Evolutionary conservation across 352 stramenopile genomes (phyloP).

Genomic region (Phytophthora hybrid): DNA sequence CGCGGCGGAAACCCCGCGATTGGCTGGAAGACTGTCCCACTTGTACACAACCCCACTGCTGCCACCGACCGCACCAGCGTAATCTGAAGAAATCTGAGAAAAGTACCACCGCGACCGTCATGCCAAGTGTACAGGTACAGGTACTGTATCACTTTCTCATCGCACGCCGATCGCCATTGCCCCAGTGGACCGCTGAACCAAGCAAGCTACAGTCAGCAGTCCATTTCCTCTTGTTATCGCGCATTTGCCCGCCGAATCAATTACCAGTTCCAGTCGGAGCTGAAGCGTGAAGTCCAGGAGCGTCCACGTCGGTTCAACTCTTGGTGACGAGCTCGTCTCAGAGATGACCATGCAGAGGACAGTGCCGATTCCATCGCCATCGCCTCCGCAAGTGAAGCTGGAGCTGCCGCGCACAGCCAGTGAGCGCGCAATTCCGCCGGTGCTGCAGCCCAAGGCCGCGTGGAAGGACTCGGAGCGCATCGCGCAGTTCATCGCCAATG

Average conservation of each 20-base stretch:
- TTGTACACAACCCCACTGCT: conserved; percentile 2
- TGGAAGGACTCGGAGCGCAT: conserved; percentile 78
- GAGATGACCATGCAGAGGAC: conserved; percentile 17
- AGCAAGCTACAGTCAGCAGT: not conserved
- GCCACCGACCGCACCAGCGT: not conserved
- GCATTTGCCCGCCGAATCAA: too few species aligned
- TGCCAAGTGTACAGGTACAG: conserved; percentile 8
- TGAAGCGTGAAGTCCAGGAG: conserved; percentile 12
- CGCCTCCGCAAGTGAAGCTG: conserved; percentile 15
- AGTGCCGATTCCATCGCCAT: not conserved
- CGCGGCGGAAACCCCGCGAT: not conserved
- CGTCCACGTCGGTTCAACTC: conserved; percentile 15
- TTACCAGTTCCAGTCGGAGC: not conserved
- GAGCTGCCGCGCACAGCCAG: conserved; percentile 26
- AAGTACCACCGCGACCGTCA: not conserved
- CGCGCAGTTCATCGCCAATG: conserved; percentile 74
- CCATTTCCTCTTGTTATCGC: not conserved
- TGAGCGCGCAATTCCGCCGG: conserved; percentile 17
- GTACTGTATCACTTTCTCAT: conserved; percentile 13
- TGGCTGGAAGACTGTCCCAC: not conserved
- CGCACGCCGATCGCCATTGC: conserved; percentile 26
- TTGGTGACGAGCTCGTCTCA: conserved; percentile 22
- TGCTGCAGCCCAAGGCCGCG: conserved; percentile 36
- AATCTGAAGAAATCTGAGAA: conserved; percentile 29
- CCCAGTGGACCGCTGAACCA: not conserved